Percentiles rank a stretch among this genome's conserved stretches.
Evolutionary conservation across 805 yeast genomes (phyloP).

Genomic region (Blastobotrys americana): DNA sequence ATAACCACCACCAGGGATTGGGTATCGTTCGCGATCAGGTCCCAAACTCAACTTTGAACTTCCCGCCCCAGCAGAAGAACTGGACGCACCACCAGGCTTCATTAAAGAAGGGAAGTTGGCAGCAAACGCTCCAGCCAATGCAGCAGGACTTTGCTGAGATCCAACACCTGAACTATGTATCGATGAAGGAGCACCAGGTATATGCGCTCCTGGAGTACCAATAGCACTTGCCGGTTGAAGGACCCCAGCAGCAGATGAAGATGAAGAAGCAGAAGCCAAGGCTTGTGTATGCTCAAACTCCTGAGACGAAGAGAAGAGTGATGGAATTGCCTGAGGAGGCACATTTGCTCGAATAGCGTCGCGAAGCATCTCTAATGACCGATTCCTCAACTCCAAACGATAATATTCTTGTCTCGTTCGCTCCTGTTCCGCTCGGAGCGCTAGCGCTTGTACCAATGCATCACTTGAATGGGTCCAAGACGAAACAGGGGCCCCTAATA

Average conservation of each 20-base stretch:
- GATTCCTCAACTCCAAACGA: constrained; percentile 53
- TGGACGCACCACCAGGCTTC: constrained; percentile 1
- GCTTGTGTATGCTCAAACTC: constrained; percentile 6
- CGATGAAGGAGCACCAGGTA: too few species aligned
- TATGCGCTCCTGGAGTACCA: too few species aligned
- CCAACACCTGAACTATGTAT: too few species aligned
- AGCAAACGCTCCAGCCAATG: constrained; percentile 7
- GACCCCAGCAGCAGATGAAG: too few species aligned
- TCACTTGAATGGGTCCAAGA: constrained; percentile 52
- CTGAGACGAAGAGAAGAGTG: constrained; percentile 37
- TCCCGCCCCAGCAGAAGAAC: constrained; percentile 10
- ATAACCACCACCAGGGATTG: not conserved
- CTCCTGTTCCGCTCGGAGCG: constrained; percentile 65
- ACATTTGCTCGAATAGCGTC: constrained; percentile 54
- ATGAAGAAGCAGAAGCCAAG: not conserved
- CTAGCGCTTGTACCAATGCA: constrained; percentile 51
- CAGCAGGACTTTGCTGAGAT: constrained; percentile 3
- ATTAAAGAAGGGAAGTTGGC: constrained; percentile 4
- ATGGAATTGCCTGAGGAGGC: constrained; percentile 58
- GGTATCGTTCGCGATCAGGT: constrained; percentile 14
- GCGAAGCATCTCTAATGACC: constrained; percentile 54
- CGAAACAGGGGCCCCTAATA: constrained; percentile 48
- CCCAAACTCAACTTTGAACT: not conserved
- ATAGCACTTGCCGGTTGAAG: too few species aligned
- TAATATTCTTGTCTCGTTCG: constrained; percentile 74